These are phyloP conservation scores for Symbiodinium natans DNA, from an alignment of 73 alveolate genomes.

Conservation along the genomic window DNA sequence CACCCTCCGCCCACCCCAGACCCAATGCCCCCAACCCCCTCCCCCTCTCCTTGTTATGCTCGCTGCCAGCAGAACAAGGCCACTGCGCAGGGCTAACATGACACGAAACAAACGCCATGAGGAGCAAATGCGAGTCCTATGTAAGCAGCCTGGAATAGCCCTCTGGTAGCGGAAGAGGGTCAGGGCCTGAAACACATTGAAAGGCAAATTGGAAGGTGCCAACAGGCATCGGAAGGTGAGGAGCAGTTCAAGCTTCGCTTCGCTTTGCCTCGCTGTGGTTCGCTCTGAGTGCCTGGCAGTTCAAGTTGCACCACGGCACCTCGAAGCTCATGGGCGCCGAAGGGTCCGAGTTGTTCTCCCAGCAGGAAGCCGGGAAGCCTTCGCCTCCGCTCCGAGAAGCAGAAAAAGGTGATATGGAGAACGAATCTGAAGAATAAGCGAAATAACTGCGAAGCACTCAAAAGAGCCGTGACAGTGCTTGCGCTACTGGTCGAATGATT, in stretches of 20 bases:
- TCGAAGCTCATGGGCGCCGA: conserved; percentile 32
- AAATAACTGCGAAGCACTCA: too few relatives aligned
- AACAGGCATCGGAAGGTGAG: background rate
- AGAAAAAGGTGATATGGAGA: too few relatives aligned
- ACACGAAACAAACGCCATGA: too few relatives aligned
- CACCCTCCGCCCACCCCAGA: too few relatives aligned
- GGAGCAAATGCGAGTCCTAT: too few relatives aligned
- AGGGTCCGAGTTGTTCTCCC: conserved; percentile 68
- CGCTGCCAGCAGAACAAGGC: background rate
- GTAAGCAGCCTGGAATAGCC: conserved; percentile 27
- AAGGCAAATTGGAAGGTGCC: background rate
- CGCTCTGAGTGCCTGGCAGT: background rate
- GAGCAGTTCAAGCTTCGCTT: conserved; percentile 25
- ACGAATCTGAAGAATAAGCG: too few relatives aligned
- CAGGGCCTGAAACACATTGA: conserved; percentile 10
- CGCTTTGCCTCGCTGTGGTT: background rate
- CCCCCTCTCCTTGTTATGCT: too few relatives aligned
- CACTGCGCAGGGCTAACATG: too few relatives aligned
- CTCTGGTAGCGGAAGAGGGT: conserved; percentile 48
- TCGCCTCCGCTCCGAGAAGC: conserved; percentile 40
- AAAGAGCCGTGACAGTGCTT: too few relatives aligned
- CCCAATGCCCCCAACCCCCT: too few relatives aligned
- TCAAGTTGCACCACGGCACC: conserved; percentile 58
- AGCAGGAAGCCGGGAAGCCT: conserved; percentile 45
- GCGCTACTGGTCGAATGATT: too few relatives aligned